These are phyloP conservation scores for Pseudocercospora fuligena DNA, from an alignment of 2,329 filamentous ascomycete genomes.

Conservation along the genomic window DNA sequence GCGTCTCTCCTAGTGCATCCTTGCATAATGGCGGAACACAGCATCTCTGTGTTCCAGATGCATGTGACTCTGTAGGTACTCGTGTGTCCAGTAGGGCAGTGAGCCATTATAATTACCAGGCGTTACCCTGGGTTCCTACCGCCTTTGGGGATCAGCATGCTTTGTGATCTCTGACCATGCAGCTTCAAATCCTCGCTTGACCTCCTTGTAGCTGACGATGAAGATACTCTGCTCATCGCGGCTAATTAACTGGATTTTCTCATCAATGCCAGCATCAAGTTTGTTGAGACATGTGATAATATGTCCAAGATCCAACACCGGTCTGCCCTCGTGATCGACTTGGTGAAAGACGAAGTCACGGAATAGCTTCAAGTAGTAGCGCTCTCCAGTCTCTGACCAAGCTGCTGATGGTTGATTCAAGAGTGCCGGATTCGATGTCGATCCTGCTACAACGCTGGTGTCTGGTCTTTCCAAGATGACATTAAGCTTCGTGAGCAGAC, in stretches of 20 bases:
- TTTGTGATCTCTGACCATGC: conserved; percentile 62
- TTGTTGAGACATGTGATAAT: conserved; percentile 88
- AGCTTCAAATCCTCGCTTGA: conserved; percentile 69
- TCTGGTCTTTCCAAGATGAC: conserved; percentile 90
- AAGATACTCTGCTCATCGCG: conserved; percentile 90
- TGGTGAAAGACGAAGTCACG: conserved; percentile 97
- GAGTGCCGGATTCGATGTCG: conserved; percentile 35
- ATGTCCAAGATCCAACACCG: conserved; percentile 84
- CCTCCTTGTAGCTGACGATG: conserved; percentile 85
- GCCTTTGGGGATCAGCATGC: conserved; percentile 27
- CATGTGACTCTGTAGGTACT: not conserved
- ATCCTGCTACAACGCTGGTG: conserved; percentile 50
- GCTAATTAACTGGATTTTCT: conserved; percentile 83
- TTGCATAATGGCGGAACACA: not conserved
- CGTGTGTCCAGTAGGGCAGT: not conserved
- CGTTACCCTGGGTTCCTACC: conserved; percentile 8
- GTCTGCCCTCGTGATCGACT: conserved; percentile 81
- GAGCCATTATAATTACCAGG: not conserved
- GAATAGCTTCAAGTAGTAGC: conserved; percentile 92
- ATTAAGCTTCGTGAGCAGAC: conserved; percentile 81
- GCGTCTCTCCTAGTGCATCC: not conserved
- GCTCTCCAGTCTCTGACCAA: conserved; percentile 92
- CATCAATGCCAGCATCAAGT: conserved; percentile 85
- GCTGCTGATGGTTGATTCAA: conserved; percentile 40
- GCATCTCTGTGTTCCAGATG: not conserved